Evolutionary conservation across 176 grass and related monocot species (phyloP).

Genomic region (Leersia perrieri): DNA sequence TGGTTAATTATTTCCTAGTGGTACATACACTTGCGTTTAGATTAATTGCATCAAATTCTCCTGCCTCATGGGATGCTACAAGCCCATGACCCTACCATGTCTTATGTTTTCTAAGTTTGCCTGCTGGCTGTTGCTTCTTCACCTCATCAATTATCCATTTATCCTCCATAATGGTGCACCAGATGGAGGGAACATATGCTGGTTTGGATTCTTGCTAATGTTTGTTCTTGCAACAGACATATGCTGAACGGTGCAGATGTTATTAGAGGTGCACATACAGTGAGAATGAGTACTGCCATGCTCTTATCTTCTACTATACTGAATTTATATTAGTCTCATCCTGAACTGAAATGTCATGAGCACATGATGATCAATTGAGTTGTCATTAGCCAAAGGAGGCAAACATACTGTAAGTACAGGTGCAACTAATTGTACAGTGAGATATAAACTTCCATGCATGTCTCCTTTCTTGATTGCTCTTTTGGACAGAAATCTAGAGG

Average conservation of each 20-base stretch:
- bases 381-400: neutral
- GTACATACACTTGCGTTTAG: slow-evolving; percentile 3
- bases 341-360: neutral
- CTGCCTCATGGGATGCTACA: neutral
- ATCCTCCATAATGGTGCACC: slow-evolving; percentile 20
- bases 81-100: slow-evolving; percentile 22
- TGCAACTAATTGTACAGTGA: neutral
- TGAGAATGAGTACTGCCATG: neutral
- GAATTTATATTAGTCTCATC: neutral
- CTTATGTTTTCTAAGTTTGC: neutral
- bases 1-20: slow-evolving; percentile 1
- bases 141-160: neutral
- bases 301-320: neutral
- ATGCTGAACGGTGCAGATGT: neutral
- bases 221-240: slow-evolving; percentile 16
- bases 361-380: neutral
- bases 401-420: neutral
- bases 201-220: slow-evolving; percentile 21
- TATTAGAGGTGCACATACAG: neutral
- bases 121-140: neutral
- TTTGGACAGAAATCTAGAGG: neutral
- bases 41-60: slow-evolving; percentile 23
- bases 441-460: neutral
- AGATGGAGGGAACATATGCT: neutral
- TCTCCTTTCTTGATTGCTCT: neutral